Evolutionary conservation across 2,329 filamentous ascomycete species (phyloP).

Genomic region (Emmonsia crescens): DNA sequence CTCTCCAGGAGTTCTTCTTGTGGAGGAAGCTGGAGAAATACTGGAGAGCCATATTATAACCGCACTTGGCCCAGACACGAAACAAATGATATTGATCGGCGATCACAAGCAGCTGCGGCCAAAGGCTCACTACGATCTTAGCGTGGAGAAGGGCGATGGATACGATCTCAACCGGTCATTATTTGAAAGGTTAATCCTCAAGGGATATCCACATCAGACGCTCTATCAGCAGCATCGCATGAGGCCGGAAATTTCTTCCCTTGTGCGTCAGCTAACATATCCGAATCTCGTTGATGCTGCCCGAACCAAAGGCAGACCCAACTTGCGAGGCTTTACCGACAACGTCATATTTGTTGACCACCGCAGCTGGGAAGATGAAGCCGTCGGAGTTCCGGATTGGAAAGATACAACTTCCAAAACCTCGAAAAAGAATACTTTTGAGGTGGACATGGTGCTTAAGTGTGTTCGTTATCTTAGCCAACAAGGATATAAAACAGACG

Average conservation of each 20-base stretch:
- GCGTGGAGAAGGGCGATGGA: constrained; percentile 46
- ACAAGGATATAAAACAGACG: constrained; percentile 56
- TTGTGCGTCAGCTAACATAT: constrained; percentile 51
- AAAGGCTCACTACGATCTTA: constrained; percentile 51
- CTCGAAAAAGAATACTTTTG: constrained; percentile 54
- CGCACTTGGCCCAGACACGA: constrained; percentile 36
- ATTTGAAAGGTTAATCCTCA: constrained; percentile 55
- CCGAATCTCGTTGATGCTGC: constrained; percentile 48
- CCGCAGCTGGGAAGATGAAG: constrained; percentile 40
- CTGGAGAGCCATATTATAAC: constrained; percentile 57
- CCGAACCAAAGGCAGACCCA: constrained; percentile 37
- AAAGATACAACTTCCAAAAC: constrained; percentile 40
- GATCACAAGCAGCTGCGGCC: constrained; percentile 64
- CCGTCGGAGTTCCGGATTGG: constrained; percentile 36
- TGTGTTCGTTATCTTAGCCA: constrained; percentile 57
- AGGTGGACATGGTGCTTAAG: constrained; percentile 55
- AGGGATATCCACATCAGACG: constrained; percentile 44
- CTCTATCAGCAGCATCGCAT: constrained; percentile 57
- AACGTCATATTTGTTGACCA: constrained; percentile 60
- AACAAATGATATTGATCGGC: constrained; percentile 59
- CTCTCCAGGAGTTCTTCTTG: constrained; percentile 49
- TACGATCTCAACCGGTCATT: constrained; percentile 49
- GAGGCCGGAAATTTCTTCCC: constrained; percentile 53
- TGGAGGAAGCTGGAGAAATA: constrained; percentile 66
- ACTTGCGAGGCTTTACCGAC: constrained; percentile 46